Base-by-base conservation (phyloP, 306 rosid species). In the Luffa acutangula region DNA sequence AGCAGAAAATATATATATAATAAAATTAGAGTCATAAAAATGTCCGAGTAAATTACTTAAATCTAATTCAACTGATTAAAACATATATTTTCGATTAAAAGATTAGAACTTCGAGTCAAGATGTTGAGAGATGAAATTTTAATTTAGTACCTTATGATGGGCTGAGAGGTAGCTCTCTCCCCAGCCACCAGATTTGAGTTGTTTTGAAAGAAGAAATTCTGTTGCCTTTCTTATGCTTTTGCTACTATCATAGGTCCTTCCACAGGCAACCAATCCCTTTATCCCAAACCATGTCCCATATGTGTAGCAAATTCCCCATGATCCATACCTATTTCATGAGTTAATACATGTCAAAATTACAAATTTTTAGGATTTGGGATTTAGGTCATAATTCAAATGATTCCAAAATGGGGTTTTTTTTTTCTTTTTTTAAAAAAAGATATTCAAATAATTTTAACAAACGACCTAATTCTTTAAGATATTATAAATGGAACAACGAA, bases 271-370 rank as follows among this genome's bases (percentile, higher is more conserved):
- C 6, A 89, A 81, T 6, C 93, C 96, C 70, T 81, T 89, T 42
- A 92, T 81, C 57, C 93, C 97, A 84, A 90, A 92, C 96, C 92
- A 92, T 78, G 96, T 92, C 41, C 84, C 97, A 13, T 92, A 90
- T 34, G 91, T 87, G 81, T 79, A 92, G 89, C 97, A 92, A 12
- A 92, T 82, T 66, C 93, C 97, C 97, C 97, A 92, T 18, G 90
- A 87, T 1, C 97, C 96, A 81, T 85, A 85, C 95, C 97, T 83
- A 39, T 9, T 69, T 20, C 43, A 76, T 13, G 18, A 20, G 6
- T 33, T 4, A 20, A 25, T 20, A n/a, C 63, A 57, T 6, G 1
- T 62, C 52, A 48, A 48, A 25, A 25, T 25, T 25, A 25, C 31
- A 11, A 49, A 49, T 12, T 12, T 10, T 49, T 49, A 49, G 54